A percentile compares a stretch with the other conserved stretches of the same genome.
phyloP scores from a whole-genome alignment of 345 rosid species.

The Arabis alpina region DNA sequence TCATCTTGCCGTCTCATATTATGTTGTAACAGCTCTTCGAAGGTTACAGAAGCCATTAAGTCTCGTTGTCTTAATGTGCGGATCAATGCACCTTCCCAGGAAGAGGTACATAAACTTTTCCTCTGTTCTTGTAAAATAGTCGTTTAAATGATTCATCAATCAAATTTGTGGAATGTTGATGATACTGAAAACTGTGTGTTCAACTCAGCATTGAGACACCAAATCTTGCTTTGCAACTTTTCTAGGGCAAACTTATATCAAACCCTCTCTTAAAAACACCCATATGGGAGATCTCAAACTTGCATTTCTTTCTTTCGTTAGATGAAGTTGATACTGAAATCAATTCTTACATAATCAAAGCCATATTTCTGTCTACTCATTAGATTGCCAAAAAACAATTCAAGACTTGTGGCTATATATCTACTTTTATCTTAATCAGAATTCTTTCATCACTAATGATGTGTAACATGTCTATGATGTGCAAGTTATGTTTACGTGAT shows the following conservation, averaged over 20 bases:
- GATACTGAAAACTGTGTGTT: background rate
- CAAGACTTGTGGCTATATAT: background rate
- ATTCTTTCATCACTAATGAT: background rate
- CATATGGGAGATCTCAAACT: slow-evolving; percentile 1
- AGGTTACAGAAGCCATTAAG: slow-evolving; percentile 92
- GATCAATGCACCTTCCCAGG: slow-evolving; percentile 87
- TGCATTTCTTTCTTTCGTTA: background rate
- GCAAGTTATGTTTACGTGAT: slow-evolving; percentile 13
- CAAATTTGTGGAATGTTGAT: slow-evolving; percentile 3
- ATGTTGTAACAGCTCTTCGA: slow-evolving; percentile 96
- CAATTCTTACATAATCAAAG: background rate
- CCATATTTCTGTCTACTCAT: background rate
- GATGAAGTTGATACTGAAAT: background rate
- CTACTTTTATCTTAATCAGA: background rate
- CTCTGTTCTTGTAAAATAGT: slow-evolving; percentile 9
- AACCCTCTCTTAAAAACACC: background rate
- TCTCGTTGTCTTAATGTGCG: slow-evolving; percentile 97
- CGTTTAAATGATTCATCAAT: background rate
- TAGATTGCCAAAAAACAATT: slow-evolving; percentile 13
- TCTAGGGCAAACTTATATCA: background rate
- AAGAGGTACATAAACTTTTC: slow-evolving; percentile 56
- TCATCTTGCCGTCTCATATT: slow-evolving; percentile 85
- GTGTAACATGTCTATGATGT: background rate
- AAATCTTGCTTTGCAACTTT: slow-evolving; percentile 8
- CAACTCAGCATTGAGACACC: background rate